Conservation (phyloP, 2,329 filamentous ascomycete species). For the Cytospora piceae region DNA sequence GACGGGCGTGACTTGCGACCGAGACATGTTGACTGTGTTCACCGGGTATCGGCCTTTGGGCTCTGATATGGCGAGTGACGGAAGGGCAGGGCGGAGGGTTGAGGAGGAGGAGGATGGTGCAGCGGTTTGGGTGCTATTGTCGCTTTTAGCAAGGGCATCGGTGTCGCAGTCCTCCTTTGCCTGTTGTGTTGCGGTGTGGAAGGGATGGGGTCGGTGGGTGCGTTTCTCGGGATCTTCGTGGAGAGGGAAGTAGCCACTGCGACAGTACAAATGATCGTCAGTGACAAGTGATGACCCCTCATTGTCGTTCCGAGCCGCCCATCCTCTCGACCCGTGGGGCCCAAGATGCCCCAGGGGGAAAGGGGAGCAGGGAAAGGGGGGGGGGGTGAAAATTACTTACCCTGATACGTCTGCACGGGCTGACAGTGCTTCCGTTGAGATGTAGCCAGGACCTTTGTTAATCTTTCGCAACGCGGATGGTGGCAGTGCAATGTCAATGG, state of each 20-base stretch:
- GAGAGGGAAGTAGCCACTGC: slow-evolving; percentile 63
- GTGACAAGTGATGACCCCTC: slow-evolving; percentile 28
- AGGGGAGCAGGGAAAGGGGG: slow-evolving; percentile 4
- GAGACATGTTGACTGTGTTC: slow-evolving; percentile 35
- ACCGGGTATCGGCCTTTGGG: slow-evolving; percentile 24
- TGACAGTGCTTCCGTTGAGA: slow-evolving; percentile 55
- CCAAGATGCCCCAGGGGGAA: slow-evolving; percentile 15
- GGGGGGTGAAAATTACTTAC: slow-evolving; percentile 46
- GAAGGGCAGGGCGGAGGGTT: slow-evolving; percentile 26
- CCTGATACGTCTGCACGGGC: slow-evolving; percentile 62
- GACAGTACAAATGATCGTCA: slow-evolving; percentile 17
- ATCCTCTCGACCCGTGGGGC: slow-evolving; percentile 9
- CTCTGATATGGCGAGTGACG: slow-evolving; percentile 33
- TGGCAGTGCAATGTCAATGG: slow-evolving; percentile 59
- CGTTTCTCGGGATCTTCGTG: slow-evolving; percentile 58
- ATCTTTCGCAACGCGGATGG: slow-evolving; percentile 41
- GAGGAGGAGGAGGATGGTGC: not conserved
- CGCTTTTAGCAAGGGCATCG: slow-evolving; percentile 14
- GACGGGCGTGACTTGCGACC: slow-evolving; percentile 47
- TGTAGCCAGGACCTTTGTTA: slow-evolving; percentile 44
- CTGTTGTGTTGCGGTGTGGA: slow-evolving; percentile 42
- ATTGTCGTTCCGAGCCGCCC: slow-evolving; percentile 23
- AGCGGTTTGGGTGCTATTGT: not conserved
- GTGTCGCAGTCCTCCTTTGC: slow-evolving; percentile 26
- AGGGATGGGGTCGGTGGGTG: slow-evolving; percentile 56